Base-by-base conservation (phyloP, 75 land plant species). In the Selaginella tamariscina region DNA sequence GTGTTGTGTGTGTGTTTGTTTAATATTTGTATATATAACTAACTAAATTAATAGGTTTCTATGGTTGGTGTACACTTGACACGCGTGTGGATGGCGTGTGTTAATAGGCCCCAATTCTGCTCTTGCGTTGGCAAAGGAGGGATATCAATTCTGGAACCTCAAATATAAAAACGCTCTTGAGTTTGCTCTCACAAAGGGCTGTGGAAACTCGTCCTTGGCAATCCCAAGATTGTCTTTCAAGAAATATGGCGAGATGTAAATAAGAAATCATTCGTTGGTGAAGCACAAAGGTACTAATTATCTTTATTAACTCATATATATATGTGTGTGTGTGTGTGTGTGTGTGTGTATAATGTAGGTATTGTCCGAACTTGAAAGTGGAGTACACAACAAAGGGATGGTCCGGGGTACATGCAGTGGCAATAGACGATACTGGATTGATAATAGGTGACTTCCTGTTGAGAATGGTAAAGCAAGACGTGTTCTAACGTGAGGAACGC, bases 391-490 rank as follows among this genome's bases (percentile, higher is more conserved):
- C 54, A 0, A 21, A 68, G 0, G 79, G 79, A 1, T 77, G 79
- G 79, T 55, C 79, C 0, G 79, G 79, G 39, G 79, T 77, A n/a
- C 79, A 77, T 56, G 79, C 79, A 13, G 79, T 73, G 0, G 79
- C 79, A 2, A 63, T 77, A 21, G 79, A 77, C 29, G 76, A 69
- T 21, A 27, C 64, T 0, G 79, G 79, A 29, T 72, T 72, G 29
- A 77, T 77, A 23, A 73, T 77, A 21, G 76, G 79, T 9, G 64
- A 77, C 65, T 77, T 77, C 29, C 66, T 77, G 29, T 77, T 77
- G 79, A 77, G 71, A 74, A 56, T 63, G 79, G 79, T 1, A 63
- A 73, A 56, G 68, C 76, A 24, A 75, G 79, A 1, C 2, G 65
- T 0, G 79, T 77, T 24, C 71, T 77, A 77, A 77, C 55, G 79